Conservation (phyloP, 2,329 filamentous ascomycete genomes). For the Trichoderma aggressivum region DNA sequence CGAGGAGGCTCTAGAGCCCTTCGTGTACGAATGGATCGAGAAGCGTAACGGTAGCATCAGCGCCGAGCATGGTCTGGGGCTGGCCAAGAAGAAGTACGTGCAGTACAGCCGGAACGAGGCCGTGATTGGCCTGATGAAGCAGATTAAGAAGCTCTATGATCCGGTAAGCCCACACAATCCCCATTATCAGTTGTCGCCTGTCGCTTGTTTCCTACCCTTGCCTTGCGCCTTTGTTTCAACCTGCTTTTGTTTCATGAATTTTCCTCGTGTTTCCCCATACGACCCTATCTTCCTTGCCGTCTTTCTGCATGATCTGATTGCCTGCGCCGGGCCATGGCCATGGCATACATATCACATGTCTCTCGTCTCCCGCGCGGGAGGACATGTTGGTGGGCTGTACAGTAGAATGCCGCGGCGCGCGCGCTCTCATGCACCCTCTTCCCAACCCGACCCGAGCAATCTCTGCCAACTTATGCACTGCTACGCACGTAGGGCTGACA, state of each 20-base stretch:
- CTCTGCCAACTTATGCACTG: background rate
- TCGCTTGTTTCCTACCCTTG: background rate
- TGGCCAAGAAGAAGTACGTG: slow-evolving; percentile 95
- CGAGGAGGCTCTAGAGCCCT: slow-evolving; percentile 86
- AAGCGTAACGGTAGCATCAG: slow-evolving; percentile 89
- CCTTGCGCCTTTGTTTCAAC: background rate
- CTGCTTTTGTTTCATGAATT: background rate
- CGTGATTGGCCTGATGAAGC: slow-evolving; percentile 88
- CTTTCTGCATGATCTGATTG: background rate
- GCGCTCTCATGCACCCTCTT: background rate
- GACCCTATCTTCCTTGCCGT: background rate
- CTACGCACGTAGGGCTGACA: slow-evolving; percentile 27
- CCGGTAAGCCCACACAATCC: slow-evolving; percentile 60
- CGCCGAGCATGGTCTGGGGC: slow-evolving; percentile 88
- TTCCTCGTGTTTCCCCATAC: background rate
- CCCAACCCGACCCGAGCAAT: background rate
- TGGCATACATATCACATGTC: background rate
- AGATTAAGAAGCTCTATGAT: slow-evolving; percentile 91
- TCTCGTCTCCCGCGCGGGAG: background rate
- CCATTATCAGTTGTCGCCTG: background rate
- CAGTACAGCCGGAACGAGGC: slow-evolving; percentile 86
- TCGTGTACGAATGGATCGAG: slow-evolving; percentile 95
- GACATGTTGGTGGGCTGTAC: no score
- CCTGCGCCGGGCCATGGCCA: background rate
- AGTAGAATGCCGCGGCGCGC: background rate